These are phyloP conservation scores for Geotrichum restrictum DNA, from an alignment of 1,139 yeast species.

Conservation along the genomic window DNA sequence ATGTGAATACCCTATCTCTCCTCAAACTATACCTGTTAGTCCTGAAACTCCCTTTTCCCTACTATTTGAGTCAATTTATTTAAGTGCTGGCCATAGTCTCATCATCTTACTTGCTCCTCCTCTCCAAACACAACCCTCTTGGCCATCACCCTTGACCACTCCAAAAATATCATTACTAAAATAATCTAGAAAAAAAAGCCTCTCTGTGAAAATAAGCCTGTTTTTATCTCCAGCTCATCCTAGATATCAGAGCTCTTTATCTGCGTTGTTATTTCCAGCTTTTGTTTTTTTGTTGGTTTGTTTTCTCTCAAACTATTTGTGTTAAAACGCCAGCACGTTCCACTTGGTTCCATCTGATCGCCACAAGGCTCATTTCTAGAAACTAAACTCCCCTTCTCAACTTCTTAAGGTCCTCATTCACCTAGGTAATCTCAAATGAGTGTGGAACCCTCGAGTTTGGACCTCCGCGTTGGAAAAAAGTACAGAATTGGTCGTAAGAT, in stretches of 20 bases:
- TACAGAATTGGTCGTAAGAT: constrained; percentile 93
- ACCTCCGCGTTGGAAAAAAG: constrained; percentile 91
- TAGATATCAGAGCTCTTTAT: background rate
- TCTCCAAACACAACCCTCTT: too few relatives aligned
- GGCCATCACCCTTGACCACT: too few relatives aligned
- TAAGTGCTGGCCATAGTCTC: too few relatives aligned
- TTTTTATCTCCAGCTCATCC: background rate
- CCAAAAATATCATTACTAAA: too few relatives aligned
- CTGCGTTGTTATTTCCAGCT: background rate
- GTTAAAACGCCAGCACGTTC: constrained; percentile 19
- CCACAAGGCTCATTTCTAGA: constrained; percentile 6
- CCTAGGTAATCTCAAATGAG: background rate
- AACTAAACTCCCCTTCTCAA: background rate
- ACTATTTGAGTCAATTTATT: too few relatives aligned
- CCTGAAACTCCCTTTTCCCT: background rate
- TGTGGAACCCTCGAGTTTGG: constrained; percentile 33
- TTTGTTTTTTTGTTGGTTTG: background rate
- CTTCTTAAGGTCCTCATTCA: background rate
- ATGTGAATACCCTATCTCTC: background rate
- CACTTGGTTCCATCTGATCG: constrained; percentile 15
- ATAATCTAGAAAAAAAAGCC: too few relatives aligned
- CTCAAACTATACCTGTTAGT: background rate
- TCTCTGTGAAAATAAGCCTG: background rate
- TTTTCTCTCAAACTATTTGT: background rate
- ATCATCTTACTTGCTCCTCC: too few relatives aligned